Base-by-base conservation (phyloP, 371 early-diverging fungal genomes). In the Rhizopus microsporus region DNA sequence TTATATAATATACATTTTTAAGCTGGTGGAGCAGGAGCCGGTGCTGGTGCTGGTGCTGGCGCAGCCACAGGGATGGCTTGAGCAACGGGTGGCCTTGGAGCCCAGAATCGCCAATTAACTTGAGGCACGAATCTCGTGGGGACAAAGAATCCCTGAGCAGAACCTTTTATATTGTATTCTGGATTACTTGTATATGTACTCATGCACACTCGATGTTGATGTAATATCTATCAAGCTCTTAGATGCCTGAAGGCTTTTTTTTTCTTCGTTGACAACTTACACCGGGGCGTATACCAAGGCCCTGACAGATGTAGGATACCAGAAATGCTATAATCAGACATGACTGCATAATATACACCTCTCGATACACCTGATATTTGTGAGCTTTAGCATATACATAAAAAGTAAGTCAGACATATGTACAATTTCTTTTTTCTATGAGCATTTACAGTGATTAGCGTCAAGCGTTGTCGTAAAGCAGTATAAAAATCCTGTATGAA, bases 401-500 rank as follows among this genome's bases (percentile, higher is more conserved):
- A 30, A 10, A 30, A 51, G 23, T 5, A 35, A 2, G 30, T n/a
- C 13, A 33, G 10, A 31, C 23, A 13, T 7, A 39, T 17, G 23
- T 16, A 39, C 35, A 33, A 16, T 35, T 12, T 3, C 32, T 13
- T 45, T 17, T 40, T 39, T 47, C 17, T 13, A 31, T 23, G 7
- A 23, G 1, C 9, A 31, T 34, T 45, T 69, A 67, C 75, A 52
- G 39, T 75, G 75, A 37, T 56, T 51, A 3, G 31, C 32, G 47
- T 75, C 75, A 17, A 75, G 29, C 10, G 64, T 49, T 1, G 70
- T 51, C 9, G 63, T 67, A 30, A 69, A 61, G 32, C 70, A 69
- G 29, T 75, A 75, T 13, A 67, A 60, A 68, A 93, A 90, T 0
- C 92, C 93, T 0, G 90, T 89, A 37, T 83, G 80, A 7, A 78